Base-by-base conservation (phyloP, 2,329 filamentous ascomycete species). In the Phialocephala sp. region DNA sequence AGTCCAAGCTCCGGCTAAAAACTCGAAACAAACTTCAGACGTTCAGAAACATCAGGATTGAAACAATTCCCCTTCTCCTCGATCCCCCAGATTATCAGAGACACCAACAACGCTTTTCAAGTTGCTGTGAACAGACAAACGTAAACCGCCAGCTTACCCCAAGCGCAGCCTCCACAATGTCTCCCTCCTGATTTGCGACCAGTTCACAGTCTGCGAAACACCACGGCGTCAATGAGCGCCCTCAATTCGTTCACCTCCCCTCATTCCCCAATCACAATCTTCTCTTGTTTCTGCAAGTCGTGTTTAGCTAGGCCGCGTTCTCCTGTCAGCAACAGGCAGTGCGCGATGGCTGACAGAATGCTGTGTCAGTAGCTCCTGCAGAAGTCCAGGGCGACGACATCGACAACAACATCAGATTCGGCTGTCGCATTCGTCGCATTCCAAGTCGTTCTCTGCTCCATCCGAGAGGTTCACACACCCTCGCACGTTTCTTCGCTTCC, bases 1-100 rank as follows among this genome's bases (percentile, higher is more conserved):
- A 15, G n/a, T 32, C 9, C 14, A 32, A 32, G 32, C 14, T 18
- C 50, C 27, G 50, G 50, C 50, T 54, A 24, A 27, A 27, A 35
- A 54, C 24, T 54, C 50, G 32, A 54, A 54, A 15, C 50, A 54
- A 54, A 32, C 50, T 35, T 54, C 24, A 54, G 27, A 54, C 50
- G 50, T n/a, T 54, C 27, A 35, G 22, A 54, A 54, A 54, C 50
- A 54, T 54, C 50, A 35, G 5, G 11, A 54, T 54, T 32, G 50
- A 54, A 54, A 54, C 50, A 32, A 15, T 27, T n/a, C 50, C 24
- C 50, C 27, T 54, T 35, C 27, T 27, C 50, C 50, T 54, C 22
- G 14, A n/a, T n/a, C 5, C 50, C 50, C 50, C 24, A 54, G 50
- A 54, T 54, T 32, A 52, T n/a, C 4, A 35, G 24, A 54, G 50